Evolutionary conservation across 495 filamentous ascomycete species (phyloP).

Genomic region (Annulohypoxylon stygium): DNA sequence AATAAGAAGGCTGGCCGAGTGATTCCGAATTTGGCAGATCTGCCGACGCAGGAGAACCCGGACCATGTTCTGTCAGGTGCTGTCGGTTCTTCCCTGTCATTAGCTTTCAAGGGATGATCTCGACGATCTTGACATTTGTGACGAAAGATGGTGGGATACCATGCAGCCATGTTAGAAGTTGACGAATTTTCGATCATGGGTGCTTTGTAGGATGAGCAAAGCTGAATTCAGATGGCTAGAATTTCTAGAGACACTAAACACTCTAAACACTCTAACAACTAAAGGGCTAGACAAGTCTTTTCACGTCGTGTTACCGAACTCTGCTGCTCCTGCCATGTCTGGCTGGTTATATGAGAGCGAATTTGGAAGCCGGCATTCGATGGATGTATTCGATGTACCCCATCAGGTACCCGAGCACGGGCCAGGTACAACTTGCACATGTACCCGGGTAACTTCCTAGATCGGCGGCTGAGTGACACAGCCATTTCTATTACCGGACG

Average conservation of each 20-base stretch:
- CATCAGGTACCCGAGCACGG: slow-evolving; percentile 16
- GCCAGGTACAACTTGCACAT: slow-evolving; percentile 8
- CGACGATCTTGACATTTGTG: slow-evolving; percentile 11
- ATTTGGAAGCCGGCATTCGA: slow-evolving; percentile 10
- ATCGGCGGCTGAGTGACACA: slow-evolving; percentile 32
- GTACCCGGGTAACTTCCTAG: slow-evolving; percentile 3
- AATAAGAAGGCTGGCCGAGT: slow-evolving; percentile 21
- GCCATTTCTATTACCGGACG: slow-evolving; percentile 26
- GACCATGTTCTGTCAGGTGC: slow-evolving; percentile 41
- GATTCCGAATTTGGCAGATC: slow-evolving; percentile 42
- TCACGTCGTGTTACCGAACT: slow-evolving; percentile 27
- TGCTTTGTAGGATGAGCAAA: neutral
- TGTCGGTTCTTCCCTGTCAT: slow-evolving; percentile 5
- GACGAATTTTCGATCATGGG: neutral
- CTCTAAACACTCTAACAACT: neutral
- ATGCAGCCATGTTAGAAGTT: slow-evolving; percentile 2
- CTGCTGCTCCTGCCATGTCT: slow-evolving; percentile 1
- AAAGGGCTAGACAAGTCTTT: slow-evolving; percentile 35
- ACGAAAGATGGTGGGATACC: slow-evolving; percentile 24
- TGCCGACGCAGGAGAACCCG: slow-evolving; percentile 46
- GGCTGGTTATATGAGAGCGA: neutral
- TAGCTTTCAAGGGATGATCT: slow-evolving; percentile 9
- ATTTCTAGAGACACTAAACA: neutral
- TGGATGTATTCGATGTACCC: neutral
- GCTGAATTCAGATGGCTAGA: neutral